Evolutionary conservation across 2,329 filamentous ascomycete species (phyloP).

Genomic region (Verticillium dahliae): DNA sequence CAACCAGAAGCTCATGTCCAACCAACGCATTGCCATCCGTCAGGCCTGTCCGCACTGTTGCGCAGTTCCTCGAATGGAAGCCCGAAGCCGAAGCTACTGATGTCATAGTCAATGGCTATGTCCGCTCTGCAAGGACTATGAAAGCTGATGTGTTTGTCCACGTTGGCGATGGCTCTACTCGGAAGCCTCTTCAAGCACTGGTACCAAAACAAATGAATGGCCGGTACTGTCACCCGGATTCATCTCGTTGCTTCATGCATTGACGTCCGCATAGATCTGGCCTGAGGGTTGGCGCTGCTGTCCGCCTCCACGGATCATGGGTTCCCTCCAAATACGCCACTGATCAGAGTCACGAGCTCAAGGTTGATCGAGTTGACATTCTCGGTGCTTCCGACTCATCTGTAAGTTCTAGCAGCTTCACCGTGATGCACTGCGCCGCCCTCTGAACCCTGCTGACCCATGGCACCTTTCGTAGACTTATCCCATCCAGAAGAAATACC

Average conservation of each 20-base stretch:
- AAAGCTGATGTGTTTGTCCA: slow-evolving; percentile 79
- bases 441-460: slow-evolving; percentile 5
- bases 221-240: slow-evolving; percentile 44
- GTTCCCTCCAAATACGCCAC: slow-evolving; percentile 55
- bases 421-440: neutral
- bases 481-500: slow-evolving; percentile 95
- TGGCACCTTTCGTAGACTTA: slow-evolving; percentile 55
- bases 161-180: slow-evolving; percentile 79
- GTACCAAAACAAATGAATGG: slow-evolving; percentile 62
- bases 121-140: slow-evolving; percentile 80
- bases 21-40: slow-evolving; percentile 23
- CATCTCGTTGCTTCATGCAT: slow-evolving; percentile 17
- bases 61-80: slow-evolving; percentile 49
- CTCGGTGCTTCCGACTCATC: slow-evolving; percentile 74
- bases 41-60: slow-evolving; percentile 36
- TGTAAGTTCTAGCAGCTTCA: slow-evolving; percentile 35
- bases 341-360: slow-evolving; percentile 73
- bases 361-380: slow-evolving; percentile 61
- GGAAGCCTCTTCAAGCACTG: slow-evolving; percentile 73
- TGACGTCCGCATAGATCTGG: slow-evolving; percentile 38
- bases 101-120: slow-evolving; percentile 67
- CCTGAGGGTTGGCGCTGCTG: slow-evolving; percentile 73
- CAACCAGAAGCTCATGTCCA: no score
- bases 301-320: slow-evolving; percentile 75
- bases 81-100: slow-evolving; percentile 35